Percentiles rank a stretch among this genome's conserved stretches.
These are phyloP conservation scores for Vaucheria bursata DNA, from an alignment of 352 stramenopile genomes.

Conservation along the genomic window DNA sequence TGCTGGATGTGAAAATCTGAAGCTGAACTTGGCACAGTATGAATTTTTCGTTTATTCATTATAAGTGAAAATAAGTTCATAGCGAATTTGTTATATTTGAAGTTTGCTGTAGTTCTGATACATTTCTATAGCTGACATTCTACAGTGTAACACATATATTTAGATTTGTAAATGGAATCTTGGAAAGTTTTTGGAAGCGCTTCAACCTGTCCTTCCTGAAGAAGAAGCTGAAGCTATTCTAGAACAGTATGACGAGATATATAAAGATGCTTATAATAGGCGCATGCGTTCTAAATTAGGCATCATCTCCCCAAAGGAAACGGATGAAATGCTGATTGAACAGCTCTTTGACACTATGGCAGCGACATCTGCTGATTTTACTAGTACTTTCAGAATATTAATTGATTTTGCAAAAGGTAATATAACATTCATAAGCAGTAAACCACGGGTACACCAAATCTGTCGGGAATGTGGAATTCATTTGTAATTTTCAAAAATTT, in stretches of 20 bases:
- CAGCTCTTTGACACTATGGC: slow-evolving; percentile 40
- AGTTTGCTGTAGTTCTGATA: too few relatives aligned
- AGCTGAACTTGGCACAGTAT: too few relatives aligned
- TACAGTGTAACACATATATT: background rate
- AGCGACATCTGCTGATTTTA: slow-evolving; percentile 43
- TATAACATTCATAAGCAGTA: too few relatives aligned
- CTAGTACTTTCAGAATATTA: slow-evolving; percentile 35
- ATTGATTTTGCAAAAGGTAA: slow-evolving; percentile 9
- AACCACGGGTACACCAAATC: too few relatives aligned
- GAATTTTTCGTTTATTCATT: too few relatives aligned
- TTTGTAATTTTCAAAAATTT: too few relatives aligned
- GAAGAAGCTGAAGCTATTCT: slow-evolving; percentile 19
- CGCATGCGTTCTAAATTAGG: slow-evolving; percentile 40
- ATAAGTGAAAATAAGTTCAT: too few relatives aligned
- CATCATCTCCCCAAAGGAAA: slow-evolving; percentile 5
- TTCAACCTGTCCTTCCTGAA: slow-evolving; percentile 52
- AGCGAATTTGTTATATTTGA: too few relatives aligned
- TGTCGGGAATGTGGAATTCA: too few relatives aligned
- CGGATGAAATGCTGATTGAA: slow-evolving; percentile 31
- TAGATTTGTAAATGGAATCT: slow-evolving; percentile 55
- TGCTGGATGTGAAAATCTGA: too few relatives aligned
- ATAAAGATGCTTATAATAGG: slow-evolving; percentile 20
- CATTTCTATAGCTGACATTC: too few relatives aligned
- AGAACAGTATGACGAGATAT: slow-evolving; percentile 35
- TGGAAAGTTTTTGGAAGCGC: slow-evolving; percentile 58